phyloP scores from a whole-genome alignment of 192 early-diverging fungal species.

The Linnemannia hyalina region DNA sequence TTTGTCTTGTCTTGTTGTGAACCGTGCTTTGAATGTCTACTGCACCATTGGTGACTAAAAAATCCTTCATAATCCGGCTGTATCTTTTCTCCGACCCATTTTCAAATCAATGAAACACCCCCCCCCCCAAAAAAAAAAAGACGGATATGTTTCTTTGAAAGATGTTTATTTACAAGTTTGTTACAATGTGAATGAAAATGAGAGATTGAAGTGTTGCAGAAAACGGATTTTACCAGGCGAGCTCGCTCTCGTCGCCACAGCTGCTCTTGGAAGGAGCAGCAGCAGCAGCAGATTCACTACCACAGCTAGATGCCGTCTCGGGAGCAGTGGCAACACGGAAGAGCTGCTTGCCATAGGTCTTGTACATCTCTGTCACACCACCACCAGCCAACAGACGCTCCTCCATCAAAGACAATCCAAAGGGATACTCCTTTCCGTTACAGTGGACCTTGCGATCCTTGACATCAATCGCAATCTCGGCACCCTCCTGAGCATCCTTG shows the following conservation, averaged over 20 bases:
- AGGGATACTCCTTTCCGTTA: conserved; percentile 68
- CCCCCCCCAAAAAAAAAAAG: too few species aligned
- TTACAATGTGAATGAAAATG: conserved; percentile 14
- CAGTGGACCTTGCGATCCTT: conserved; percentile 74
- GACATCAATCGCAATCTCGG: conserved; percentile 78
- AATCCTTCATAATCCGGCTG: too few species aligned
- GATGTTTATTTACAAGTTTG: conserved; percentile 11
- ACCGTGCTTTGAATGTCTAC: too few species aligned
- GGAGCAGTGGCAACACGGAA: conserved; percentile 81
- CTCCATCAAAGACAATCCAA: conserved; percentile 79
- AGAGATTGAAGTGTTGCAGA: background rate
- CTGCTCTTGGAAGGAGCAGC: conserved; percentile 39
- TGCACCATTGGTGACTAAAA: too few species aligned
- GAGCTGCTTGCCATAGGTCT: conserved; percentile 78
- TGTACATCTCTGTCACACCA: conserved; percentile 86
- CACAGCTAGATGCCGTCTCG: conserved; percentile 48
- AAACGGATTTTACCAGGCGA: conserved; percentile 35
- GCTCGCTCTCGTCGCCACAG: conserved; percentile 53
- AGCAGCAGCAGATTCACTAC: conserved; percentile 29
- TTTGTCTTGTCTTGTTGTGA: too few species aligned
- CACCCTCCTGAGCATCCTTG: conserved; percentile 78
- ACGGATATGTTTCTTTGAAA: background rate
- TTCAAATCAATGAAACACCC: background rate
- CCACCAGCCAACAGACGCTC: conserved; percentile 79
- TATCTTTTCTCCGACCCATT: too few species aligned